Evolutionary conservation across 371 early-diverging fungal species (phyloP).

Genomic region (Thermomucor indicae-seudaticae): DNA sequence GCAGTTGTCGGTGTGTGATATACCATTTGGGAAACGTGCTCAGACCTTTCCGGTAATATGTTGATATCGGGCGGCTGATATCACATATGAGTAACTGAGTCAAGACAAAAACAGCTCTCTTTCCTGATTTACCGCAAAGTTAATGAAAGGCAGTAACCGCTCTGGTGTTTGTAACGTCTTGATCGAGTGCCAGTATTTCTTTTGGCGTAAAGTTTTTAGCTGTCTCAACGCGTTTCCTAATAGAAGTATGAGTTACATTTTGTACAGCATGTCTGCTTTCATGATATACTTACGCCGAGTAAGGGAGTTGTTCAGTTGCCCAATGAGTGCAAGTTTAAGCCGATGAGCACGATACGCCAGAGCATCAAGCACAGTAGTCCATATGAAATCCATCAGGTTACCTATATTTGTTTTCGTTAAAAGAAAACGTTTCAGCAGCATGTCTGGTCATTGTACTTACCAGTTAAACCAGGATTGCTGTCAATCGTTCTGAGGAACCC

Average conservation of each 20-base stretch:
- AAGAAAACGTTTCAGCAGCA: neutral
- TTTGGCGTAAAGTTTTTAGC: slow-evolving; percentile 41
- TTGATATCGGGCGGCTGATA: slow-evolving; percentile 23
- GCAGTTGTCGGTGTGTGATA: slow-evolving; percentile 32
- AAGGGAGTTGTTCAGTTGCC: slow-evolving; percentile 20
- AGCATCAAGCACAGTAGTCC: slow-evolving; percentile 43
- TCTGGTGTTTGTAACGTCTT: slow-evolving; percentile 43
- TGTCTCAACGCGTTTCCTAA: slow-evolving; percentile 33
- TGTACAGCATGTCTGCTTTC: no score
- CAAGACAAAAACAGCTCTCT: neutral
- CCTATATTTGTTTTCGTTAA: slow-evolving; percentile 9
- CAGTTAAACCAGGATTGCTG: slow-evolving; percentile 14
- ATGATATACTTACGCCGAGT: slow-evolving; percentile 26
- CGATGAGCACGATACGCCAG: slow-evolving; percentile 30
- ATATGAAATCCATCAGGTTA: slow-evolving; percentile 29
- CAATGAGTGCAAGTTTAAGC: slow-evolving; percentile 13
- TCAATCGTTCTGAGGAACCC: slow-evolving; percentile 30
- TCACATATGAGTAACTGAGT: neutral
- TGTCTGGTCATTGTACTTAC: slow-evolving; percentile 6
- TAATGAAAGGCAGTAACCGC: slow-evolving; percentile 44
- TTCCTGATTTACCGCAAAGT: slow-evolving; percentile 24
- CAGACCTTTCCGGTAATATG: slow-evolving; percentile 20
- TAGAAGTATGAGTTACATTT: neutral
- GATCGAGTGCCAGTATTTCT: slow-evolving; percentile 54
- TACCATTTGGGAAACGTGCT: slow-evolving; percentile 19